Conservation (phyloP, 805 yeast species). For the Starmera dryadoides region DNA sequence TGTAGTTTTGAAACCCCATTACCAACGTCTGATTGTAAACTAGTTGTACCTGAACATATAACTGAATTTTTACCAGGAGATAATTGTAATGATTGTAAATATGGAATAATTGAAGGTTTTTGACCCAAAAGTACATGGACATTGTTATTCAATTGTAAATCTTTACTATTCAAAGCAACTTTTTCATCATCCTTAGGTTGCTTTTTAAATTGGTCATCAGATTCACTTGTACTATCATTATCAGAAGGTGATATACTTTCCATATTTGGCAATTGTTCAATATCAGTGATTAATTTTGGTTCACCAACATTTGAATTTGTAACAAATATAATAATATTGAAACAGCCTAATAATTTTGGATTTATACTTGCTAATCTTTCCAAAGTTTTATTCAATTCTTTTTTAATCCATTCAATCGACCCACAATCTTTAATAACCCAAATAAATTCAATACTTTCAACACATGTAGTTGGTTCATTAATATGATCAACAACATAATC, state of each 20-base stretch:
- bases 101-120: constrained; percentile 11
- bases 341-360: neutral
- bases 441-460: constrained; percentile 29
- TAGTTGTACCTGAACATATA: constrained; percentile 38
- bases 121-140: constrained; percentile 3
- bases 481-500: constrained; percentile 12
- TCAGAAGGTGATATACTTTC: neutral
- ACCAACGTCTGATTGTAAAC: constrained; percentile 31
- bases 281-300: neutral
- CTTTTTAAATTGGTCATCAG: neutral
- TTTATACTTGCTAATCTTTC: neutral
- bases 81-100: constrained; percentile 1
- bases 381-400: constrained; percentile 22
- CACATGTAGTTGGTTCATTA: constrained; percentile 5
- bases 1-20: constrained; percentile 35
- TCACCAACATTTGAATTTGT: constrained; percentile 19
- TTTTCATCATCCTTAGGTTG: neutral
- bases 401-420: constrained; percentile 32
- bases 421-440: constrained; percentile 35
- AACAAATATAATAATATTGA: constrained; percentile 19
- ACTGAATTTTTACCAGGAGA: constrained; percentile 28
- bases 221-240: neutral
- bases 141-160: neutral
- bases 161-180: constrained; percentile 2
- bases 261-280: neutral